A percentile compares a stretch with the other conserved stretches of the same genome.
Conservation (phyloP, 208 protist species). For the Trichomonas vaginalis region DNA sequence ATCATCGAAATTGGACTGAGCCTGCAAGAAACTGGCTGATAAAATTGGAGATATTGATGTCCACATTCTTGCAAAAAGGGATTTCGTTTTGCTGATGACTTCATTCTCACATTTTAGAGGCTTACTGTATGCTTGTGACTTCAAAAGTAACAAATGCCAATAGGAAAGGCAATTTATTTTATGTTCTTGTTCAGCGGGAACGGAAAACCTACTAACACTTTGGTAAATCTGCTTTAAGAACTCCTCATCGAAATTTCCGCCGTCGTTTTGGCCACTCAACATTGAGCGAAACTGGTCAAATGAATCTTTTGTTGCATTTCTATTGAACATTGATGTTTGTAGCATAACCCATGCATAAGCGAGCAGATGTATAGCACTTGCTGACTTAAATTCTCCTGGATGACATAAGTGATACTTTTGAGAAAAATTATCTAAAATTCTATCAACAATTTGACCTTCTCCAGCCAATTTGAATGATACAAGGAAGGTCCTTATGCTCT, state of each 20-base stretch:
- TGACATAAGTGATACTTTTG: not conserved
- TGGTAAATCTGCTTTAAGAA: not conserved
- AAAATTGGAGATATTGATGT: not conserved
- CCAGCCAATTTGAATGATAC: not conserved
- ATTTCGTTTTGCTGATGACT: not conserved
- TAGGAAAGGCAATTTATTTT: not conserved
- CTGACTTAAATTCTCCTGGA: not conserved
- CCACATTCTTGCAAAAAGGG: not conserved
- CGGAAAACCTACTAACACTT: not conserved
- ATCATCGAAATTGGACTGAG: not conserved
- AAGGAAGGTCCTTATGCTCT: not conserved
- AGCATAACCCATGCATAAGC: not conserved
- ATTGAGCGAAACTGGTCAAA: not conserved
- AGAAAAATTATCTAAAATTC: conserved; percentile 9
- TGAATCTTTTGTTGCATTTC: not conserved
- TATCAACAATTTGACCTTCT: conserved; percentile 17
- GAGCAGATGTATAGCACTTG: not conserved
- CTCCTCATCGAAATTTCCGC: not conserved
- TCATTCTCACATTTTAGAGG: not conserved
- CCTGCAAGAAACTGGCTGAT: not conserved
- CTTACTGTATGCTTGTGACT: not conserved
- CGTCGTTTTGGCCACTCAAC: not conserved
- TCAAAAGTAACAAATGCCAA: not conserved
- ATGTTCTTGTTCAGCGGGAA: not conserved
- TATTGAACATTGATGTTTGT: not conserved